phyloP scores from a whole-genome alignment of 2,329 filamentous ascomycete genomes.

The Diaporthe sp. region DNA sequence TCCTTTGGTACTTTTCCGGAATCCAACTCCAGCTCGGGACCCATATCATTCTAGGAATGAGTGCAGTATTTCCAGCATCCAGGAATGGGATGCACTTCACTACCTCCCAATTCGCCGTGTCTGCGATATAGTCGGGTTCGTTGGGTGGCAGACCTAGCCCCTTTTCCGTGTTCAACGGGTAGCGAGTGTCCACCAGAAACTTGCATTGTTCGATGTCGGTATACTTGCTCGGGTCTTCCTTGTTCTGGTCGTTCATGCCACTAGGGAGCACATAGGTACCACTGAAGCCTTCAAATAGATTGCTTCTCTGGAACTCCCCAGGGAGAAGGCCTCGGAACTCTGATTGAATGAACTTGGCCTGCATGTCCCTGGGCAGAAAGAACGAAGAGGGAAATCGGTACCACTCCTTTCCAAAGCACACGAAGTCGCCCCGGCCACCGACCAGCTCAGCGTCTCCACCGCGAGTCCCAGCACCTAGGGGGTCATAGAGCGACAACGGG shows the following conservation, averaged over 20 bases:
- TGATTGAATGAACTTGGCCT: conserved; percentile 90
- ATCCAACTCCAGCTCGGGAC: conserved; percentile 79
- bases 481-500: conserved; percentile 78
- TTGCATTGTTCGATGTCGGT: conserved; percentile 81
- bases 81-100: conserved; percentile 85
- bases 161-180: conserved; percentile 67
- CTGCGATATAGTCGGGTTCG: conserved; percentile 85
- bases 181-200: conserved; percentile 90
- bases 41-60: conserved; percentile 85
- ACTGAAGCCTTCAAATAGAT: conserved; percentile 78
- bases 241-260: conserved; percentile 93
- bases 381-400: conserved; percentile 97
- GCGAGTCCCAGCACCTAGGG: conserved; percentile 70
- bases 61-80: conserved; percentile 80
- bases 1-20: conserved; percentile 77
- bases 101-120: conserved; percentile 82
- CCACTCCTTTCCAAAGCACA: conserved; percentile 98
- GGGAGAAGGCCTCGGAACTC: conserved; percentile 92
- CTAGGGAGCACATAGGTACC: conserved; percentile 87
- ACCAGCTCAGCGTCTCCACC: conserved; percentile 60
- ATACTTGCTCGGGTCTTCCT: conserved; percentile 90
- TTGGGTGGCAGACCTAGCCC: conserved; percentile 66
- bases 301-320: conserved; percentile 87
- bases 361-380: conserved; percentile 86
- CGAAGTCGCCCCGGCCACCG: conserved; percentile 73